Conservation (phyloP, 352 stramenopile genomes). For the Pythium guiyangense region DNA sequence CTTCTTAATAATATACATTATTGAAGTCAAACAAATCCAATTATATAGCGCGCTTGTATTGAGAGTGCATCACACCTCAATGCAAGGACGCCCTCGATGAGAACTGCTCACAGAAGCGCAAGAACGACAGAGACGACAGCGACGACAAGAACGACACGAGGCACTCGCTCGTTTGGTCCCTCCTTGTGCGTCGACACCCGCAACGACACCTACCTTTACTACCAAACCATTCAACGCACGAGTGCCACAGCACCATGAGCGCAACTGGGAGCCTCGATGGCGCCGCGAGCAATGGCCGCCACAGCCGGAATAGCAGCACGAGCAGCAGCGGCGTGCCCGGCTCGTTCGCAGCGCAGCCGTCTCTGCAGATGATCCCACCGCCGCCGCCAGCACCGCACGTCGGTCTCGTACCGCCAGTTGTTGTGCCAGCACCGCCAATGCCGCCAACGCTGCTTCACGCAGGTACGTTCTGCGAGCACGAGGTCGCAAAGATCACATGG, state of each 20-base stretch:
- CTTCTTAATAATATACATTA: too few species aligned
- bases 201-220: neutral
- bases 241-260: slow-evolving; percentile 2
- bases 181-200: too few species aligned
- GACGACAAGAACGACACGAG: neutral
- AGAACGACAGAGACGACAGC: too few species aligned
- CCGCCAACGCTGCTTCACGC: slow-evolving; percentile 7
- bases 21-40: too few species aligned
- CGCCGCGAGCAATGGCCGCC: slow-evolving; percentile 16
- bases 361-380: slow-evolving; percentile 18
- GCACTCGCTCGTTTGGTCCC: too few species aligned
- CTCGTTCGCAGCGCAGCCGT: slow-evolving; percentile 13
- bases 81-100: too few species aligned
- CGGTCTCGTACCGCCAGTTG: slow-evolving; percentile 10
- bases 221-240: neutral
- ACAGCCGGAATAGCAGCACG: slow-evolving; percentile 45
- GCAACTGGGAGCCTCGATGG: slow-evolving; percentile 5
- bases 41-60: neutral
- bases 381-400: slow-evolving; percentile 13
- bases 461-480: slow-evolving; percentile 5
- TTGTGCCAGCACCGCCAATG: slow-evolving; percentile 12
- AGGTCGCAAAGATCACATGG: neutral
- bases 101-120: neutral
- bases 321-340: slow-evolving; percentile 23
- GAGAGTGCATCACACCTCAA: neutral